Percentiles rank a stretch among this genome's conserved stretches.
These are phyloP conservation scores for Backusella parvicylindrica DNA, from an alignment of 192 early-diverging fungal species.

Conservation along the genomic window DNA sequence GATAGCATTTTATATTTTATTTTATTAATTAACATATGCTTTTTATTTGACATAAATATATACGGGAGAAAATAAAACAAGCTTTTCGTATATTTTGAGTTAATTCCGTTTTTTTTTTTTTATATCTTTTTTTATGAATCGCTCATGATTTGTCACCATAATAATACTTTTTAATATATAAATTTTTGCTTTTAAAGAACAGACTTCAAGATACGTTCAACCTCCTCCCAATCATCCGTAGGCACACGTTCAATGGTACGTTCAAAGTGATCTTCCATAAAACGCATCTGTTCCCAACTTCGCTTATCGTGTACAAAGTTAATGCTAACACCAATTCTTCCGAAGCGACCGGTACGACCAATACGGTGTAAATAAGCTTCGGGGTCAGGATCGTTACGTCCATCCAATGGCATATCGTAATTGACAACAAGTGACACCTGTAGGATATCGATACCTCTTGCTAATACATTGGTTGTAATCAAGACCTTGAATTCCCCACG, in stretches of 20 bases:
- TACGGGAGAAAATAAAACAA: no score
- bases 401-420: conserved; percentile 87
- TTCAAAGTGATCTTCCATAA: conserved; percentile 79
- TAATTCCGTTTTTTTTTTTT: no score
- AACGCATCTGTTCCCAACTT: conserved; percentile 74
- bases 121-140: no score
- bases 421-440: conserved; percentile 96
- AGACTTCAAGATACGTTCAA: conserved; percentile 86
- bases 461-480: conserved; percentile 94
- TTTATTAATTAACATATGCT: no score
- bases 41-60: no score
- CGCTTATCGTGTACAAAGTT: conserved; percentile 90
- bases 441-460: conserved; percentile 95
- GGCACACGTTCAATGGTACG: conserved; percentile 77
- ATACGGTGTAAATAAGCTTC: conserved; percentile 98
- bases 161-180: no score
- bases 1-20: no score
- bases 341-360: conserved; percentile 96
- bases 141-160: no score
- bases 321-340: conserved; percentile 87
- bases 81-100: no score
- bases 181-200: conserved; percentile 51
- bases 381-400: conserved; percentile 60
- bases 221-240: conserved; percentile 79
- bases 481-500: conserved; percentile 87